Evolutionary conservation across 768 basidiomycete species (phyloP).

Genomic region (Austroboletus festivus): DNA sequence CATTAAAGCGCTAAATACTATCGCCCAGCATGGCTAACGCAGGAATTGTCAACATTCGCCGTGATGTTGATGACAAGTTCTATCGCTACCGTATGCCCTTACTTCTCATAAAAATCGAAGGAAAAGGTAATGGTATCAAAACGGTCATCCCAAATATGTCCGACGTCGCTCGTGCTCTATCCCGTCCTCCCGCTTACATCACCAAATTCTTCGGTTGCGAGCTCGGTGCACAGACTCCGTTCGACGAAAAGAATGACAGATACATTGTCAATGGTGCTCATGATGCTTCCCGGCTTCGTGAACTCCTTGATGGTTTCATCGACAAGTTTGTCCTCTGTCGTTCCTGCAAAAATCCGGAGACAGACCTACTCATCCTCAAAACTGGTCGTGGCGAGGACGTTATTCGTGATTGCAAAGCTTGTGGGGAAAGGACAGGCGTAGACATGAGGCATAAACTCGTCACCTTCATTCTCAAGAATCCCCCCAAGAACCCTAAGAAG

Average conservation of each 20-base stretch:
- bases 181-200: constrained; percentile 91
- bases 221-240: constrained; percentile 94
- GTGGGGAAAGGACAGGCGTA: constrained; percentile 85
- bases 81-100: constrained; percentile 98
- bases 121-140: constrained; percentile 99
- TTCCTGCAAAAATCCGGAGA: constrained; percentile 99
- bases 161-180: constrained; percentile 93
- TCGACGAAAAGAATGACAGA: constrained; percentile 94
- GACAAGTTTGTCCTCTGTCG: constrained; percentile 98
- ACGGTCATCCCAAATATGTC: constrained; percentile 99
- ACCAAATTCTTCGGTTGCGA: constrained; percentile 99
- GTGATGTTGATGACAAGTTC: constrained; percentile 95
- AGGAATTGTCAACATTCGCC: constrained; percentile 88
- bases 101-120: constrained; percentile 94
- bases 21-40: constrained; percentile 77
- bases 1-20: constrained; percentile 56
- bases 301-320: constrained; percentile 95
- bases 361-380: constrained; percentile 89
- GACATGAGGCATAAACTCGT: constrained; percentile 97
- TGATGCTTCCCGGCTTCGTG: constrained; percentile 84
- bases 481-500: constrained; percentile 85
- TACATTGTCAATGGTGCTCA: constrained; percentile 99
- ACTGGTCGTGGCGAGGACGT: constrained; percentile 78
- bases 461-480: constrained; percentile 97
- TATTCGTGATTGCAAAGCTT: constrained; percentile 96